phyloP scores from a whole-genome alignment of 2,329 filamentous ascomycete species.

The Orbilia ellipsospora region DNA sequence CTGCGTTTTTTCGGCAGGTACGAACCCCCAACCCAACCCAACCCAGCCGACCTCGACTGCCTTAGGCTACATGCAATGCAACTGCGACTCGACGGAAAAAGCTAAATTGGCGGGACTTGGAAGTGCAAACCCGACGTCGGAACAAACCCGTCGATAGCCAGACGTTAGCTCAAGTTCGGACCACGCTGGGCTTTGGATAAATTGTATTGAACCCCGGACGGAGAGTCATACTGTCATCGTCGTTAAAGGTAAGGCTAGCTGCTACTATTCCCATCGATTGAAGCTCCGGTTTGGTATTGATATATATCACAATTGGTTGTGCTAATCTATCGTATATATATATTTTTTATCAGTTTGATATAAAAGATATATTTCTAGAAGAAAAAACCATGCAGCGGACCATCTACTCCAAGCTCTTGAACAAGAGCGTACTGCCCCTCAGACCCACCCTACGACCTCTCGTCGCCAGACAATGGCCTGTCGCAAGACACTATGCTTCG shows the following conservation, averaged over 20 bases:
- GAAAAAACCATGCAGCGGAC: conserved; percentile 47
- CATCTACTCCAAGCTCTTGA: conserved; percentile 30
- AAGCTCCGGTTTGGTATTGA: no score
- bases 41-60: no score
- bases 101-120: no score
- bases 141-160: conserved; percentile 55
- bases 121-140: conserved; percentile 33
- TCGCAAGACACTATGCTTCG: conserved; percentile 40
- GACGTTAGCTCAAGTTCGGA: conserved; percentile 7
- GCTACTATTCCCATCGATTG: no score
- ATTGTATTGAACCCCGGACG: not conserved
- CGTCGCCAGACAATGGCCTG: conserved; percentile 29
- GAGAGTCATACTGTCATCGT: no score
- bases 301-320: conserved; percentile 2
- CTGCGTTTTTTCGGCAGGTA: conserved; percentile 1
- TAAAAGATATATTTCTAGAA: no score
- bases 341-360: not conserved
- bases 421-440: conserved; percentile 1
- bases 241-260: no score
- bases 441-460: conserved; percentile 26
- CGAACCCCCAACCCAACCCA: not conserved
- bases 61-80: no score
- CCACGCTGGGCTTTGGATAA: conserved; percentile 52
- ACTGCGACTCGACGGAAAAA: no score
- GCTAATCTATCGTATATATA: not conserved